These are phyloP conservation scores for Decorospora gaudefroyi DNA, from an alignment of 2,329 filamentous ascomycete genomes.

Conservation along the genomic window DNA sequence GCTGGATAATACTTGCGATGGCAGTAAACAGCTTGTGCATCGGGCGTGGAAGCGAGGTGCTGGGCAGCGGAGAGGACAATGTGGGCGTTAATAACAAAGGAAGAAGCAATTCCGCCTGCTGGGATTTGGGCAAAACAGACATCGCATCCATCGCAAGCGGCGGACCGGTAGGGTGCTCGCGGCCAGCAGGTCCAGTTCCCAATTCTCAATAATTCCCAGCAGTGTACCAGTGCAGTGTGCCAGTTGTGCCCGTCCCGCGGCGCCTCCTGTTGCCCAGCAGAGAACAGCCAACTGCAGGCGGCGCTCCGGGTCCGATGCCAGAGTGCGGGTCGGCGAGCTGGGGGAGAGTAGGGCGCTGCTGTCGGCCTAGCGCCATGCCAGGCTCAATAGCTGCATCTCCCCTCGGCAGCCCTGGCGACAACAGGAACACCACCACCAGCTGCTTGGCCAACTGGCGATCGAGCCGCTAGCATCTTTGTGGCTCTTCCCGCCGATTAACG, in stretches of 20 bases:
- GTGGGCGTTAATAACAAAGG: slow-evolving; percentile 1
- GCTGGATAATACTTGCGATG: slow-evolving; percentile 12
- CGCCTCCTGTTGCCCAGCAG: neutral
- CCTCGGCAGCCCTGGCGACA: slow-evolving; percentile 8
- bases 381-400: slow-evolving; percentile 13
- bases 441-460: slow-evolving; percentile 8
- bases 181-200: slow-evolving; percentile 3
- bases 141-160: neutral
- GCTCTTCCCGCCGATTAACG: slow-evolving; percentile 11
- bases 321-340: slow-evolving; percentile 10
- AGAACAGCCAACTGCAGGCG: neutral
- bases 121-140: slow-evolving; percentile 1
- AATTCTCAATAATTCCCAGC: no score
- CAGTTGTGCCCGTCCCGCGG: no score
- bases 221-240: no score
- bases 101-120: slow-evolving; percentile 13
- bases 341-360: slow-evolving; percentile 5
- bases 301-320: slow-evolving; percentile 2
- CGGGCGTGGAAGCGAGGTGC: neutral
- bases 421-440: slow-evolving; percentile 7
- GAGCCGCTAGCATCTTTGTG: slow-evolving; percentile 12
- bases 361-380: slow-evolving; percentile 10
- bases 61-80: neutral
- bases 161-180: slow-evolving; percentile 1
- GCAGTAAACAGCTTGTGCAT: slow-evolving; percentile 16